These are phyloP conservation scores for Diplodia sapinea DNA, from an alignment of 2,329 filamentous ascomycete species.

Conservation along the genomic window DNA sequence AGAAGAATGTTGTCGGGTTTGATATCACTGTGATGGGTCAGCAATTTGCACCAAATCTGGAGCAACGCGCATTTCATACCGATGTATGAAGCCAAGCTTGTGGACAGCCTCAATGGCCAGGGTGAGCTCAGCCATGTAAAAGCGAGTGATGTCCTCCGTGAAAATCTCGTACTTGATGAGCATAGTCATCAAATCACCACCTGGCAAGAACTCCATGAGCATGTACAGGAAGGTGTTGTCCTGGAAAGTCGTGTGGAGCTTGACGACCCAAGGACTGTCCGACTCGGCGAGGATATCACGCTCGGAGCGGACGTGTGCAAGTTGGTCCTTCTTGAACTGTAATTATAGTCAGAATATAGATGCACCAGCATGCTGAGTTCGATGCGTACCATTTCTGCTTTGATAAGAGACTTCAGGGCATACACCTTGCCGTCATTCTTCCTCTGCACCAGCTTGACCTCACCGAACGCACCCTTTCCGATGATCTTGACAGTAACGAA, in stretches of 20 bases:
- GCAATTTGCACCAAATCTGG: conserved; percentile 2
- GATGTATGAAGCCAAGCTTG: conserved; percentile 96
- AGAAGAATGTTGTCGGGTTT: conserved; percentile 99
- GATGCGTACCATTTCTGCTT: conserved; percentile 81
- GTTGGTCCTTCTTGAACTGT: conserved; percentile 93
- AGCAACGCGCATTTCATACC: conserved; percentile 62
- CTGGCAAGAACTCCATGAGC: conserved; percentile 98
- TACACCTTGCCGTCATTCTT: conserved; percentile 97
- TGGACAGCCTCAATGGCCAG: conserved; percentile 98
- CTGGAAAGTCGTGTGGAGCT: conserved; percentile 97
- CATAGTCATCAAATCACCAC: conserved; percentile 99
- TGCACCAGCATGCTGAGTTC: not conserved
- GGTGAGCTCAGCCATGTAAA: conserved; percentile 98
- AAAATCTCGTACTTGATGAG: conserved; percentile 99
- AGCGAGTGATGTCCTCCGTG: conserved; percentile 96
- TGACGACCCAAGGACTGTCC: conserved; percentile 99
- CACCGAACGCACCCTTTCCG: conserved; percentile 97
- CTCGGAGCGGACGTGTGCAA: conserved; percentile 96
- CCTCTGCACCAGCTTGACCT: conserved; percentile 96
- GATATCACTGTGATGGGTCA: conserved; percentile 74
- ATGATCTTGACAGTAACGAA: conserved; percentile 98
- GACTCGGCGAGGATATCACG: conserved; percentile 97
- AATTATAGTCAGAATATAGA: not conserved
- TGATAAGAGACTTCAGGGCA: conserved; percentile 96
- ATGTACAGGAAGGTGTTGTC: conserved; percentile 96